Percentiles rank a stretch among this genome's conserved stretches.
Evolutionary conservation across 23 red algal species (phyloP).

Genomic region (Rhodosorus marinus): DNA sequence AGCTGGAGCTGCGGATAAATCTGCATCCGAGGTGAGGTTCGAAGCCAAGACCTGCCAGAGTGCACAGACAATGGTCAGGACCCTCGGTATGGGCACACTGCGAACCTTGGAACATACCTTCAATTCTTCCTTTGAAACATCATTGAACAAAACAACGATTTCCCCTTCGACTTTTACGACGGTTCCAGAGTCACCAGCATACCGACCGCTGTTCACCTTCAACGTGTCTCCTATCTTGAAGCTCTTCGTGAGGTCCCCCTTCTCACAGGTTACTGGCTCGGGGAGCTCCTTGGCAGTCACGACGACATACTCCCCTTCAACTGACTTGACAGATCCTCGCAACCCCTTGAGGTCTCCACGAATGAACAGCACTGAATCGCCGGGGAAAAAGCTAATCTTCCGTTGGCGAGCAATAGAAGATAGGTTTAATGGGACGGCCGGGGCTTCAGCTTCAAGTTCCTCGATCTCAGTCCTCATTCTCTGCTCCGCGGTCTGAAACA

Average conservation of each 20-base stretch:
- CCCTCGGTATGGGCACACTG: no score
- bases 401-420: no score
- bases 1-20: slow-evolving; percentile 11
- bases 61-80: not conserved
- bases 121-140: slow-evolving; percentile 59
- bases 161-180: slow-evolving; percentile 69
- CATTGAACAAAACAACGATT: slow-evolving; percentile 53
- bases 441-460: no score
- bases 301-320: not conserved
- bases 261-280: no score
- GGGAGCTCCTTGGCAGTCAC: no score
- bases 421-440: no score
- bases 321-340: not conserved
- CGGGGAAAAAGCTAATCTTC: no score
- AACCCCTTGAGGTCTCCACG: no score
- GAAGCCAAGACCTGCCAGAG: not conserved
- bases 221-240: slow-evolving; percentile 72
- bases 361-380: no score
- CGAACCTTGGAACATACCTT: slow-evolving; percentile 20
- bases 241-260: slow-evolving; percentile 44
- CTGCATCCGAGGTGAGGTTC: slow-evolving; percentile 2
- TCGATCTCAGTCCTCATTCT: not conserved
- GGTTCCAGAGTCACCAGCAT: slow-evolving; percentile 56
- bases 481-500: not conserved
- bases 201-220: slow-evolving; percentile 32